Evolutionary conservation across 345 rosid species (phyloP), one percentile per base, ranked within the genome.

Genomic region (Garcia nutans): DNA sequence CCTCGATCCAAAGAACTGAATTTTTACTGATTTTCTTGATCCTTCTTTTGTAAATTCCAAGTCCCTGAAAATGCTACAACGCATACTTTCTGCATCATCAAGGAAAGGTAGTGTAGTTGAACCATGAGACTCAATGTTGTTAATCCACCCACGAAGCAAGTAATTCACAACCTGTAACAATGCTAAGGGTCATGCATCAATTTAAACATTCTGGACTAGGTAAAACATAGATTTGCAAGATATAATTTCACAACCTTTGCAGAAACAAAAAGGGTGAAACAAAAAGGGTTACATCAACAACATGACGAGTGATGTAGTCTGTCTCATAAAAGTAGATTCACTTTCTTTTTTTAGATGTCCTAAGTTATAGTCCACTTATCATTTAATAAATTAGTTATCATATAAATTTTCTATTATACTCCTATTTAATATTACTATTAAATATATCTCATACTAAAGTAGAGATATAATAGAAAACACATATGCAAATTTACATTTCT

Each of bases 81-180:
- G 71, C n/a, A 77, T 76, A 76, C 77, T 80, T 79, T 80, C 88
- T 13, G 54, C 52, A 28, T 79, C 87, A 0, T 91, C 92, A 26
- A 88, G 83, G 67, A 95, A 80, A 26, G 97, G 97, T 20, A 95
- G 82, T 0, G 82, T 68, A 52, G 83, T 81, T 8, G 83, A 81
- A 17, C 96, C 96, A 64, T 70, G 73, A 23, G 97, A 87, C 66
- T 95, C 99, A 56, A 89, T 74, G 89, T 81, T 90, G 61, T 82
- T 86, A 52, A 95, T 90, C 97, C 97, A 95, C 45, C 99, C 99
- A 0, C 92, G 91, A 45, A 93, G 85, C 72, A 93, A 81, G 83
- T 81, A 88, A 81, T 93, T 91, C 84, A 93, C 94, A 52, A 91
- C 97, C 99, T 95, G 85, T 66, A 76, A 70, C 45, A 58, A 57